Evolutionary conservation across 116 monocot species (phyloP), one percentile per base, ranked within the genome.

Genomic region (Cymodocea nodosa): DNA sequence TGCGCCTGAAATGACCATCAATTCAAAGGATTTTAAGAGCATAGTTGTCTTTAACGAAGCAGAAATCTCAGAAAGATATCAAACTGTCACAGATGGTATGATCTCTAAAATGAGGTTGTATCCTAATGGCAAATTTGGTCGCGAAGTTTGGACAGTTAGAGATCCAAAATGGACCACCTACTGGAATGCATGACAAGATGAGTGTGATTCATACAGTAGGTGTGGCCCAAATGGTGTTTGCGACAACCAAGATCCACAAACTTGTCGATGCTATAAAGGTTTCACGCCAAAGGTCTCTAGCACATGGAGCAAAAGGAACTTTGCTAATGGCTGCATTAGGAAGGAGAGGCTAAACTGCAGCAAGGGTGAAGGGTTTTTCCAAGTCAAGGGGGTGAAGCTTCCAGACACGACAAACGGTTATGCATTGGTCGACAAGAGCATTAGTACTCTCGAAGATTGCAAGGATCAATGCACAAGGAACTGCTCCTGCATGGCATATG

Each of bases 251-350:
- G 18, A 55, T 55, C 18, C 13, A 55, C 17, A 0, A 2, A 1
- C 1, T 55, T 55, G 55, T 55, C 18, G 20, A 0, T 55, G 55
- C 20, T 55, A 19, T 4, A 20, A 55, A 1, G 80, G 75, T 15
- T 80, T 71, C 44, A 13, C 6, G 8, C 75, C 75, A 18, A 68
- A 56, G 14, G 55, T 39, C n/a, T n/a, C 15, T 17, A 23, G 37
- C 0, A 72, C 75, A 67, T 16, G n/a, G 10, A 11, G 64, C 11
- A 24, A 35, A 12, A 37, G 50, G 10, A 15, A 68, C 3, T 39
- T 39, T 9, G n/a, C 37, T 0, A 57, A 25, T 8, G 80, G 80
- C 15, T 75, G 75, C 49, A 59, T 61, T 15, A 25, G 75, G n/a
- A 40, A 68, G 17, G 51, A 23, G n/a, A n/a, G 0, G 22, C 14